Percentiles rank a stretch among this genome's conserved stretches.
Evolutionary conservation across 768 basidiomycete genomes (phyloP).

Genomic region (Boletus insuetus): DNA sequence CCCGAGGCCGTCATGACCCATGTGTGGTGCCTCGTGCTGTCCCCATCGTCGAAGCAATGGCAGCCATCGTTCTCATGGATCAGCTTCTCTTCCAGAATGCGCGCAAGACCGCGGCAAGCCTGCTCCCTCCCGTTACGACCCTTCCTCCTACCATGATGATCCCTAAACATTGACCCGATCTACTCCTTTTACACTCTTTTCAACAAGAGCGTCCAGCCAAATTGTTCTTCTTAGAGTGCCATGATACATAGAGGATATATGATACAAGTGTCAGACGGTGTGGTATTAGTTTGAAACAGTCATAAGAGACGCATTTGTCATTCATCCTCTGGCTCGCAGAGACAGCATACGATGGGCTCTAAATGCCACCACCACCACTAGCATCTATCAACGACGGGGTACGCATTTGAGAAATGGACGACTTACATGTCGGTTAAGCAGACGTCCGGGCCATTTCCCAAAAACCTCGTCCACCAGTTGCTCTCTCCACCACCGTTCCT

Average conservation of each 20-base stretch:
- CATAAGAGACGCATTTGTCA: slow-evolving; percentile 7
- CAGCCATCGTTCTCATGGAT: slow-evolving; percentile 93
- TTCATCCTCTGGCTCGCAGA: slow-evolving; percentile 56
- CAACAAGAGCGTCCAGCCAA: neutral
- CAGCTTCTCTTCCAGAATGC: slow-evolving; percentile 87
- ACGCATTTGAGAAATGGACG: neutral
- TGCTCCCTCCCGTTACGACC: slow-evolving; percentile 85
- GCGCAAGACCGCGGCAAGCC: slow-evolving; percentile 64
- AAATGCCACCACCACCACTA: slow-evolving; percentile 89
- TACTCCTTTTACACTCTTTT: neutral
- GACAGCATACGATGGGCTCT: slow-evolving; percentile 62
- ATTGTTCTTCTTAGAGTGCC: neutral
- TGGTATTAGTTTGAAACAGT: neutral
- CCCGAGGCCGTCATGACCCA: slow-evolving; percentile 93
- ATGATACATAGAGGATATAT: slow-evolving; percentile 8
- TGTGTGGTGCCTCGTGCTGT: slow-evolving; percentile 97
- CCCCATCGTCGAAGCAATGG: slow-evolving; percentile 98
- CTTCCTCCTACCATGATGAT: slow-evolving; percentile 91
- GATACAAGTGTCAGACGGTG: slow-evolving; percentile 10
- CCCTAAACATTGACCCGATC: slow-evolving; percentile 36
- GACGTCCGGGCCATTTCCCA: slow-evolving; percentile 65
- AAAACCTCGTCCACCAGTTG: slow-evolving; percentile 49
- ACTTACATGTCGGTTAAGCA: slow-evolving; percentile 70
- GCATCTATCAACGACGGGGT: neutral
- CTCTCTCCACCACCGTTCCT: slow-evolving; percentile 42